phyloP scores from a whole-genome alignment of 2,329 filamentous ascomycete genomes.

The Clarireedia paspali region DNA sequence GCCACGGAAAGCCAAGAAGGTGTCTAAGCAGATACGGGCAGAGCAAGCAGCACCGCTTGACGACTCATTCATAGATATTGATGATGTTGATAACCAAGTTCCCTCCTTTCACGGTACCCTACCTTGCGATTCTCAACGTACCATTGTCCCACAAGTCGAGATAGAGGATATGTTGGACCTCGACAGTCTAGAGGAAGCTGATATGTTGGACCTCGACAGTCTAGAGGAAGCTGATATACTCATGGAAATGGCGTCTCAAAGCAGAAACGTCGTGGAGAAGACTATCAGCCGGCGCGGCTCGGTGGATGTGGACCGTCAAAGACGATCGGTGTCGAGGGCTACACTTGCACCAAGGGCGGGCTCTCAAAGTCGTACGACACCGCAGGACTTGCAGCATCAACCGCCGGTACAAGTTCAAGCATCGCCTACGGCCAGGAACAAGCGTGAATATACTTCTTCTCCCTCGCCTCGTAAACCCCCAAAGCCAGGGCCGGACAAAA shows the following conservation, averaged over 20 bases:
- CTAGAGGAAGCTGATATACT: conserved; percentile 1
- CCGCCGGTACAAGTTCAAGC: conserved; percentile 20
- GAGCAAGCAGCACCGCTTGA: not conserved
- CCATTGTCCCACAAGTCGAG: not conserved
- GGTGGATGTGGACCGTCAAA: not conserved
- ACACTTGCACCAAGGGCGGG: not conserved
- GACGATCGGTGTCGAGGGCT: not conserved
- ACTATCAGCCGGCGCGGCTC: not conserved
- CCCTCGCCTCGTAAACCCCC: conserved; percentile 14
- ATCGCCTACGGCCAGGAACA: conserved; percentile 15
- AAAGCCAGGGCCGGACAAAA: conserved; percentile 9
- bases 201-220: not conserved
- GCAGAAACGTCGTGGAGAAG: not conserved
- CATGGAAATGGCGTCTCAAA: not conserved
- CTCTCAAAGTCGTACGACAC: not conserved
- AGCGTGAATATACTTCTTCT: not conserved
- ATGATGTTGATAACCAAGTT: conserved; percentile 15
- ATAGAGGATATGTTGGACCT: not conserved
- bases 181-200: not conserved
- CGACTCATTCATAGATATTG: conserved; percentile 28
- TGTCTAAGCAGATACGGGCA: conserved; percentile 2
- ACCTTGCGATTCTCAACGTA: not conserved
- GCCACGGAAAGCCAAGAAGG: conserved; percentile 10
- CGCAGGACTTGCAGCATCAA: not conserved
- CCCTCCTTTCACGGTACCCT: not conserved